Conservation (phyloP, 2,329 filamentous ascomycete species). For the Graphium sp. region DNA sequence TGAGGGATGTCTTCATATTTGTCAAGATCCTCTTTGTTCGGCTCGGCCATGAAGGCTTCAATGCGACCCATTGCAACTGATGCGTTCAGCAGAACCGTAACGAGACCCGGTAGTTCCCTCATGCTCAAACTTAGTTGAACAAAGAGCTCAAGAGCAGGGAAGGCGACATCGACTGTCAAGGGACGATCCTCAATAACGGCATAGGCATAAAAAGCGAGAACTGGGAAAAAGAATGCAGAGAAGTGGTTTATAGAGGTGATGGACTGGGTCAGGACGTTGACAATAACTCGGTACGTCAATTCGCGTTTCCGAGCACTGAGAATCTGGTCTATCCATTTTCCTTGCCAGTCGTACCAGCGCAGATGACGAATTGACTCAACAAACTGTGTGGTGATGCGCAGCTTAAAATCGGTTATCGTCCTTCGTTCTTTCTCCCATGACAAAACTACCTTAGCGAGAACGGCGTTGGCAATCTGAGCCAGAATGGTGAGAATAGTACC, state of each 20-base stretch:
- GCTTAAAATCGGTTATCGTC: conserved; percentile 55
- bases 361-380: conserved; percentile 73
- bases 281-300: conserved; percentile 45
- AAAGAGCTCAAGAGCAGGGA: conserved; percentile 73
- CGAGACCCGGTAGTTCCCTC: conserved; percentile 56
- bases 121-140: conserved; percentile 56
- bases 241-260: conserved; percentile 56
- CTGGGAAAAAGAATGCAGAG: conserved; percentile 59
- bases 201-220: conserved; percentile 68
- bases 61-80: conserved; percentile 70
- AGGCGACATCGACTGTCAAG: conserved; percentile 66
- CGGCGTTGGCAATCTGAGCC: conserved; percentile 52
- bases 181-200: conserved; percentile 52
- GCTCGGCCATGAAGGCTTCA: conserved; percentile 74
- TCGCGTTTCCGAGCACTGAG: conserved; percentile 53
- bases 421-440: conserved; percentile 56
- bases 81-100: conserved; percentile 65
- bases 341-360: conserved; percentile 72
- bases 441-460: conserved; percentile 50
- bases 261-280: conserved; percentile 41
- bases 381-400: conserved; percentile 71
- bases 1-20: conserved; percentile 11
- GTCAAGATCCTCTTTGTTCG: conserved; percentile 44
- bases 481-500: conserved; percentile 53
- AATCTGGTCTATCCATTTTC: conserved; percentile 54